Evolutionary conservation across 192 early-diverging fungal species (phyloP).

Genomic region (Allomyces arbusculus): DNA sequence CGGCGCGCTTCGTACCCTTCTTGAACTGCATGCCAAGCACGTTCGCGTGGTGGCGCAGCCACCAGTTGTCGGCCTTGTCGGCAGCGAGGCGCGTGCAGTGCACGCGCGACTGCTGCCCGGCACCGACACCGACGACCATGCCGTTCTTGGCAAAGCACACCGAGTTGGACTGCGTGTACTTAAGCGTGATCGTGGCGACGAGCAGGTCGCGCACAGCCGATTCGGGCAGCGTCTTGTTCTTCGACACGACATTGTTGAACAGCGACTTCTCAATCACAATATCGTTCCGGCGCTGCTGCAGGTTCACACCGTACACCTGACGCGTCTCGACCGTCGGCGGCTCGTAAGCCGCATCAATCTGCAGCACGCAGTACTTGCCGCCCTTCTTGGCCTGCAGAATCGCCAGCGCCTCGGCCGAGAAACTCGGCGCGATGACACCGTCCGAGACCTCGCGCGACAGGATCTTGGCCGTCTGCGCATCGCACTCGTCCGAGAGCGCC

Average conservation of each 20-base stretch:
- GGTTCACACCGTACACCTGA: constrained; percentile 79
- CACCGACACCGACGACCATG: constrained; percentile 89
- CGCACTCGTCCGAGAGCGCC: constrained; percentile 70
- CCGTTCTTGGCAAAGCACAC: constrained; percentile 97
- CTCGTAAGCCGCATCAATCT: constrained; percentile 82
- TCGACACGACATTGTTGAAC: constrained; percentile 73
- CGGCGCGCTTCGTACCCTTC: constrained; percentile 69
- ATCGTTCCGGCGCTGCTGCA: constrained; percentile 88
- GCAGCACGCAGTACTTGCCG: constrained; percentile 87
- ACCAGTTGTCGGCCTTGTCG: constrained; percentile 98
- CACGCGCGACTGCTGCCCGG: constrained; percentile 96
- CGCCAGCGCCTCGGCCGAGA: constrained; percentile 66
- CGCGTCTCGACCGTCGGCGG: constrained; percentile 67
- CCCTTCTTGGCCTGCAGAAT: constrained; percentile 87
- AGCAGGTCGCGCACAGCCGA: constrained; percentile 62
- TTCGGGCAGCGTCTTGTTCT: constrained; percentile 46
- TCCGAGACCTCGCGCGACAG: constrained; percentile 93
- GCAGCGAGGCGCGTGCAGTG: constrained; percentile 97
- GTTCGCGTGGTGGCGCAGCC: constrained; percentile 90
- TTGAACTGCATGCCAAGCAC: constrained; percentile 78
- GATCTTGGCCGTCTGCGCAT: constrained; percentile 80
- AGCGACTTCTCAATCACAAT: constrained; percentile 46
- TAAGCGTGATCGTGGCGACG: constrained; percentile 93
- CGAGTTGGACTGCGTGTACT: constrained; percentile 98
- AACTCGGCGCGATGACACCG: constrained; percentile 89